These are phyloP conservation scores for Trebouxia sp. DNA, from an alignment of 139 green algal species.

Conservation along the genomic window DNA sequence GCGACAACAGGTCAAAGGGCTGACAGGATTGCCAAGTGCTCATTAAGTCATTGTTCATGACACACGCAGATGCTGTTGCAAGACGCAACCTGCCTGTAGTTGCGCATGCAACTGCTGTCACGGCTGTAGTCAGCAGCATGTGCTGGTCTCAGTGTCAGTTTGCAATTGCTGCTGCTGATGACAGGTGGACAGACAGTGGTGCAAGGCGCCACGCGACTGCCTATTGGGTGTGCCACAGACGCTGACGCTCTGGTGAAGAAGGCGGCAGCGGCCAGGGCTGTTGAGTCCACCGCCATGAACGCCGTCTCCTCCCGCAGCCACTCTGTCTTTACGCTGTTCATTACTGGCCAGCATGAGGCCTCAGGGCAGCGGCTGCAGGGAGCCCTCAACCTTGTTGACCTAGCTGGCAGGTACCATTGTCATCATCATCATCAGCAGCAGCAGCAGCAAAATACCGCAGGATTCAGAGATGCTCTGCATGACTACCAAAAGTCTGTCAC, in stretches of 20 bases:
- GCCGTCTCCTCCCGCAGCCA: slow-evolving; percentile 84
- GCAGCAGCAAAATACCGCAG: background rate
- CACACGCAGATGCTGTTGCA: no score
- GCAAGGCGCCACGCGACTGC: slow-evolving; percentile 50
- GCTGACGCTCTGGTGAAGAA: slow-evolving; percentile 67
- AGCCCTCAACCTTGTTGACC: slow-evolving; percentile 91
- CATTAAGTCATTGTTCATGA: no score
- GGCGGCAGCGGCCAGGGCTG: slow-evolving; percentile 65
- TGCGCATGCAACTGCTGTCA: no score
- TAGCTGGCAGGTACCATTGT: slow-evolving; percentile 76
- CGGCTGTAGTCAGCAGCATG: no score
- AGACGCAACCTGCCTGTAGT: no score
- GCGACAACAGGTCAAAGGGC: no score
- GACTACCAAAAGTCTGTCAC: background rate
- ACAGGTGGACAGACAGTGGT: slow-evolving; percentile 77
- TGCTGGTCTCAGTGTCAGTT: no score
- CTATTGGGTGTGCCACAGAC: slow-evolving; percentile 55
- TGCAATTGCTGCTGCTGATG: no score
- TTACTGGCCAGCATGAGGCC: slow-evolving; percentile 77
- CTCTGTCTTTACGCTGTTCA: slow-evolving; percentile 96
- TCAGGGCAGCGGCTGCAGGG: slow-evolving; percentile 68
- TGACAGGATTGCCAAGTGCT: no score
- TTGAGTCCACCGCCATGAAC: slow-evolving; percentile 95
- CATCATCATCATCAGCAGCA: background rate
- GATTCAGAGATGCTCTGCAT: background rate